Base-by-base conservation (phyloP, 805 yeast genomes). In the Saccharomycopsis sp. region DNA sequence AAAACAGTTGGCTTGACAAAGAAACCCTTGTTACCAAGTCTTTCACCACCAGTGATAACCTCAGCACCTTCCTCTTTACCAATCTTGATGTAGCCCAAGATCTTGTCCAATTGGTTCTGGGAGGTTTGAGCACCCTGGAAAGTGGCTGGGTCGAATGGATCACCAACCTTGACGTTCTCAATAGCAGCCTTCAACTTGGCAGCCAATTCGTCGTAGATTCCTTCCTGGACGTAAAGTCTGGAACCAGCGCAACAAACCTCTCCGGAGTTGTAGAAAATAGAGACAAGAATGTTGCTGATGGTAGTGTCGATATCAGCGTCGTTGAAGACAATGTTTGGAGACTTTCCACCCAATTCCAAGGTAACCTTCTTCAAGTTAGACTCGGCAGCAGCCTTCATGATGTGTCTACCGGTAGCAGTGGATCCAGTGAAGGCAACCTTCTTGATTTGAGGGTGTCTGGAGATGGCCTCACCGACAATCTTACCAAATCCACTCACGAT, bases 231-330 rank as follows among this genome's bases (percentile, higher is more conserved):
- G 69, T 81, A 86, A 59, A 87, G 76, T 80, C 94, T 84, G 42
- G 92, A 86, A 70, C 92, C 92, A 53, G 92, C 89, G 66, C 87
- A 83, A 71, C 93, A 87, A 59, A 87, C 88, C 75, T 87, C 91
- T 73, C 92, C 93, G 63, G 90, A 85, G 74, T 86, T 86, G 76
- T 78, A 82, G 77, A 85, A 85, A 67, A 87, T 87, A 76, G 90
- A 90, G 54, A 78, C 73, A 56, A 83, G 76, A 66, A 86, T 78
- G 68, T 79, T 78, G 58, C 76, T 71, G 56, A 80, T 75, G 63
- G 84, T 75, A 62, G 71, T 71, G 49, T 79, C 78, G 60, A 85
- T 66, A 68, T 85, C 76, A 62, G 86, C 87, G 70, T 87, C 94
- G 64, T 80, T 76, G 68, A 86, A 86, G 49, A 87, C 84, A 67